These are phyloP conservation scores for Umbelopsis isabellina DNA, from an alignment of 192 early-diverging fungal genomes.

Conservation along the genomic window DNA sequence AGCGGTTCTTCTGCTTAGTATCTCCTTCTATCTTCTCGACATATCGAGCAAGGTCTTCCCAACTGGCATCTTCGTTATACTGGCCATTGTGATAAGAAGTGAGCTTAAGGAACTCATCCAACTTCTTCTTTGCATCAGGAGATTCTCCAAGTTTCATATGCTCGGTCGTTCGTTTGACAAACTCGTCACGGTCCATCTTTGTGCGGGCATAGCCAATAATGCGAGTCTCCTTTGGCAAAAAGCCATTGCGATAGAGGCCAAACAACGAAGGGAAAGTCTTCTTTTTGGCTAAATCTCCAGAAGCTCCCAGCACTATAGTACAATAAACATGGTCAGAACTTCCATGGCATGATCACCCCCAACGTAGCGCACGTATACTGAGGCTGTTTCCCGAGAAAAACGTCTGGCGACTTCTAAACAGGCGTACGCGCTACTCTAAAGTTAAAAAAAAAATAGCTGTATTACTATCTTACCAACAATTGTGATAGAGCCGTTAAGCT, in stretches of 20 bases:
- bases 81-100: conserved; percentile 83
- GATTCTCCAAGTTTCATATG: conserved; percentile 65
- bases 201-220: conserved; percentile 95
- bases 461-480: conserved; percentile 35
- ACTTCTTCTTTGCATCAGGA: conserved; percentile 56
- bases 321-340: conserved; percentile 1
- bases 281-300: conserved; percentile 96
- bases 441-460: not conserved
- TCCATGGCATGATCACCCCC: not conserved
- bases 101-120: conserved; percentile 67
- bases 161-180: conserved; percentile 70
- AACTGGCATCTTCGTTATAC: conserved; percentile 81
- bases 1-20: conserved; percentile 57
- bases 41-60: conserved; percentile 63
- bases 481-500: conserved; percentile 40
- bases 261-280: conserved; percentile 98
- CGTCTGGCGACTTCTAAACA: not conserved
- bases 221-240: conserved; percentile 71
- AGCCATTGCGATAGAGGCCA: conserved; percentile 84
- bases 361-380: not conserved
- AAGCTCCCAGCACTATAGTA: conserved; percentile 77
- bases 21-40: conserved; percentile 58
- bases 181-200: conserved; percentile 74
- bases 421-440: not conserved
- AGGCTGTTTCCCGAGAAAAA: too few species aligned